Evolutionary conservation across 2,329 filamentous ascomycete genomes (phyloP).

Genomic region (Xylariaceae sp.): DNA sequence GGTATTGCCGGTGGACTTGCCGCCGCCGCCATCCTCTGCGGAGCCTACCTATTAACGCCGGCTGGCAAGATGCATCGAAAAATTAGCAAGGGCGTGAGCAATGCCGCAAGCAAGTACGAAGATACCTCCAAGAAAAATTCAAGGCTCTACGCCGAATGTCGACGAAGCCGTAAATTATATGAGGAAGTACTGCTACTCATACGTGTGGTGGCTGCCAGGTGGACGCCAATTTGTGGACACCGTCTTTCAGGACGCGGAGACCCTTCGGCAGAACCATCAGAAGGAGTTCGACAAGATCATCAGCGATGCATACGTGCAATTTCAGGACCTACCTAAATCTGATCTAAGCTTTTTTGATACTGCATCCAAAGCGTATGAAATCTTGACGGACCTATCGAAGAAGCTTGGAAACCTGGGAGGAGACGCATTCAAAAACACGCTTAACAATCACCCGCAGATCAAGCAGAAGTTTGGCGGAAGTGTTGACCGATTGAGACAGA

Average conservation of each 20-base stretch:
- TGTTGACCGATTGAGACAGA: slow-evolving; percentile 68
- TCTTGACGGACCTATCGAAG: slow-evolving; percentile 63
- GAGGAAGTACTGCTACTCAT: slow-evolving; percentile 66
- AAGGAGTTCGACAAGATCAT: slow-evolving; percentile 72
- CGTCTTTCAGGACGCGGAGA: slow-evolving; percentile 72
- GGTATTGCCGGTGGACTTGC: slow-evolving; percentile 49
- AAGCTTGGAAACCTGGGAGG: slow-evolving; percentile 63
- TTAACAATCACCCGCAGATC: slow-evolving; percentile 73
- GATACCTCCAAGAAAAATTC: slow-evolving; percentile 61
- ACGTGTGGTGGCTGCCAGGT: slow-evolving; percentile 73
- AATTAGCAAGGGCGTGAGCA: slow-evolving; percentile 52
- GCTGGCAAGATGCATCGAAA: slow-evolving; percentile 45
- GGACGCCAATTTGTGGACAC: slow-evolving; percentile 68
- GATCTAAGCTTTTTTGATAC: slow-evolving; percentile 66
- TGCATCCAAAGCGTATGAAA: slow-evolving; percentile 61
- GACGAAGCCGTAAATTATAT: slow-evolving; percentile 70
- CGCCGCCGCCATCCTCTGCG: slow-evolving; percentile 47
- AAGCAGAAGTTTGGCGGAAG: slow-evolving; percentile 73
- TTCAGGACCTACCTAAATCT: slow-evolving; percentile 62
- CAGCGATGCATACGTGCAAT: slow-evolving; percentile 66
- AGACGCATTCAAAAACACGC: slow-evolving; percentile 64
- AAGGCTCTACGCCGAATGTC: slow-evolving; percentile 64
- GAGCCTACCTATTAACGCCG: slow-evolving; percentile 48
- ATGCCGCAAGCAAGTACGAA: slow-evolving; percentile 64
- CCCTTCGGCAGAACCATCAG: slow-evolving; percentile 66